Conservation (phyloP, 805 yeast genomes). For the Candida sakaeoensis region DNA sequence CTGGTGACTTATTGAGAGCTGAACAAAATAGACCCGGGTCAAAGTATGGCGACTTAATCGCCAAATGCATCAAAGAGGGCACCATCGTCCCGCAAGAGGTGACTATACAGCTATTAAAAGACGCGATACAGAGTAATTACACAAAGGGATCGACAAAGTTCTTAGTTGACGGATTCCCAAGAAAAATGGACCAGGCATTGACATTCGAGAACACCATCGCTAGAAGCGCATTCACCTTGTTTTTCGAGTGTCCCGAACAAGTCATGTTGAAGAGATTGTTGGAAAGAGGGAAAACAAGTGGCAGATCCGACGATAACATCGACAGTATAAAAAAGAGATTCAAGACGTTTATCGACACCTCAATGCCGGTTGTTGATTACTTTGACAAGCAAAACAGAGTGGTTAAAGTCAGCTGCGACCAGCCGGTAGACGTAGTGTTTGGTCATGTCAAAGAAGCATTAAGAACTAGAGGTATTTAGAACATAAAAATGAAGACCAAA, state of each 20-base stretch:
- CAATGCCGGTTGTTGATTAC: constrained; percentile 90
- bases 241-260: constrained; percentile 76
- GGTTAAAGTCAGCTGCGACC: constrained; percentile 73
- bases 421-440: constrained; percentile 77
- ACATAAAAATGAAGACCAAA: not conserved
- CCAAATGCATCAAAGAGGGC: constrained; percentile 81
- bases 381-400: constrained; percentile 72
- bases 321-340: constrained; percentile 90
- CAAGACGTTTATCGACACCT: constrained; percentile 77
- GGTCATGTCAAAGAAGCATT: constrained; percentile 64
- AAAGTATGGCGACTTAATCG: constrained; percentile 80
- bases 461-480: constrained; percentile 31
- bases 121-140: constrained; percentile 63
- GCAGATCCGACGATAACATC: constrained; percentile 88
- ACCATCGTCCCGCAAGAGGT: constrained; percentile 90
- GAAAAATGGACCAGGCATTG: constrained; percentile 96
- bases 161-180: constrained; percentile 93
- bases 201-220: constrained; percentile 82
- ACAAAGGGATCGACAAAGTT: constrained; percentile 57
- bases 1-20: constrained; percentile 94
- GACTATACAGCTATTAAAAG: constrained; percentile 76
- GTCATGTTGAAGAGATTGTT: constrained; percentile 83
- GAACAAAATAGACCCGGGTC: constrained; percentile 85
- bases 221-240: constrained; percentile 65
- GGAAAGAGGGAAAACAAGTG: constrained; percentile 92